Base-by-base conservation (phyloP, 139 green algal genomes). In the Tetradesmus lagerheimii region DNA sequence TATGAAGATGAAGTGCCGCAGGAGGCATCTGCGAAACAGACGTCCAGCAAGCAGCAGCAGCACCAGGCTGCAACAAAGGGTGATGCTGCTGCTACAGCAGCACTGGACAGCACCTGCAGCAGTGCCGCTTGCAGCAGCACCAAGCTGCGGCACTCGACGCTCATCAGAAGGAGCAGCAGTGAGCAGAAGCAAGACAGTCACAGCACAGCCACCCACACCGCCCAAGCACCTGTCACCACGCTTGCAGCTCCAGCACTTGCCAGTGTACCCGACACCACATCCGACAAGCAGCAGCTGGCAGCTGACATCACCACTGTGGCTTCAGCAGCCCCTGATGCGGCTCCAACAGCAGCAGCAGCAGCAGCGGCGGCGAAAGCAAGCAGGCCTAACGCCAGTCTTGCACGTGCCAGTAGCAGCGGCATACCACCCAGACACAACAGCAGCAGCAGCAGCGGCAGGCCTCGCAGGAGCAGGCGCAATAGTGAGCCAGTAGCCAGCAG, bases 361-460 rank as follows among this genome's bases (percentile, higher is more conserved):
- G n/a, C n/a, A n/a, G n/a, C n/a, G n/a, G n/a, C n/a, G n/a, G n/a
- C n/a, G n/a, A n/a, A n/a, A n/a, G n/a, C n/a, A n/a, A n/a, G 31
- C 23, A 4, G 25, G 23, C 57, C 23, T 23, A 71, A 11, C 20
- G 5, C 12, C 23, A n/a, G 20, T 18, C 25, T 71, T 2, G 71
- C 71, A 11, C 71, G 71, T 41, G 31, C 71, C 71, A 79, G 71
- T n/a, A 79, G 71, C 29, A 34, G 66, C 71, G 23, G 71, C n/a
- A 37, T 23, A 23, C 31, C 71, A 41, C 57, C n/a, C n/a, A 79
- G 71, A 16, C 31, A 23, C 71, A 79, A 38, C 71, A 79, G 71
- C 71, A 79, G 71, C 71, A 77, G 66, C 66, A 79, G 71, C 71
- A 79, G 64, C 64, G 29, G 71, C 71, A 37, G 20, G 71, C n/a